phyloP scores from a whole-genome alignment of 2,329 filamentous ascomycete genomes.

The Paraphaeosphaeria sporulosa region DNA sequence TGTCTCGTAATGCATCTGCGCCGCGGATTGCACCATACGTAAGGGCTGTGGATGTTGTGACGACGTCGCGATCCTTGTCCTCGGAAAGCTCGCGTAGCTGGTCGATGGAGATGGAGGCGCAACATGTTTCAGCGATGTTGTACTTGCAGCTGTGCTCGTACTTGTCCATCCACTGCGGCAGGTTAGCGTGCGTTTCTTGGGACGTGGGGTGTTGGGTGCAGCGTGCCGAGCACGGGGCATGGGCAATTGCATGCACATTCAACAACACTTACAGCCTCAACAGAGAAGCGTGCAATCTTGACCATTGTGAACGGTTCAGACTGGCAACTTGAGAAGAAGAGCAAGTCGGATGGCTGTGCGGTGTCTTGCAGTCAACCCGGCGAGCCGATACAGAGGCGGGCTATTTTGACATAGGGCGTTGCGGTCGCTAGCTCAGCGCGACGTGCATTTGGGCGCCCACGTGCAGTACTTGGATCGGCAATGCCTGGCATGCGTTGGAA shows the following conservation, averaged over 20 bases:
- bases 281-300: conserved; percentile 68
- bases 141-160: conserved; percentile 62
- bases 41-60: conserved; percentile 64
- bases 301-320: conserved; percentile 55
- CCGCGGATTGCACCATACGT: conserved; percentile 79
- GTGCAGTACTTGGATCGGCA: conserved; percentile 4
- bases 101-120: conserved; percentile 75
- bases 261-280: conserved; percentile 68
- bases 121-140: conserved; percentile 84
- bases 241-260: not conserved
- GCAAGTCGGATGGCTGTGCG: not conserved
- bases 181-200: conserved; percentile 4
- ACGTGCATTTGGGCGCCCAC: conserved; percentile 1
- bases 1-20: conserved; percentile 67
- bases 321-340: not conserved
- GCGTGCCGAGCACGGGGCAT: not conserved
- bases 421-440: not conserved
- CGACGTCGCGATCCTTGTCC: conserved; percentile 59
- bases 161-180: conserved; percentile 64
- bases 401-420: conserved; percentile 31
- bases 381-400: not conserved
- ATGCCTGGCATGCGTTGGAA: not conserved
- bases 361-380: not conserved
- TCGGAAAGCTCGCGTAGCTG: conserved; percentile 69
- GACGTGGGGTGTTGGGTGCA: not conserved